phyloP scores from a whole-genome alignment of 805 yeast genomes.

The Kuraishia ogatae region DNA sequence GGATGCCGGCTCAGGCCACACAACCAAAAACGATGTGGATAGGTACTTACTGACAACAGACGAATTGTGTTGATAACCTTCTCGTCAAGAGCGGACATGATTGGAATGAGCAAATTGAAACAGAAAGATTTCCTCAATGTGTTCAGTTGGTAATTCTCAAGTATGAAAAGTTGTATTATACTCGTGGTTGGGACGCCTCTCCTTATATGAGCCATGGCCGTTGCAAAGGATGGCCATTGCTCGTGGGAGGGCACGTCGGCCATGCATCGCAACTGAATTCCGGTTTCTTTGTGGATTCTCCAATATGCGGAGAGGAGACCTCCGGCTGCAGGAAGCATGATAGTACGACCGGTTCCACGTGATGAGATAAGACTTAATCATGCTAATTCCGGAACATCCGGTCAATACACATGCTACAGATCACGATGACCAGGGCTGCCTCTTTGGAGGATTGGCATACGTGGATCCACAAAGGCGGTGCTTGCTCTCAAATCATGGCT shows the following conservation, averaged over 20 bases:
- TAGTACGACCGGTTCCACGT: background rate
- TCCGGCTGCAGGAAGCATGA: background rate
- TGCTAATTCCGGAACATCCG: background rate
- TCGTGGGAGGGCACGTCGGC: background rate
- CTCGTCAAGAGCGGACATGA: conserved; percentile 48
- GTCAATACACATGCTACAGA: background rate
- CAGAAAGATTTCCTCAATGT: background rate
- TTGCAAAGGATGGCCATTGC: background rate
- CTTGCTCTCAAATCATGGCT: no score
- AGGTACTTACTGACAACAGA: conserved; percentile 51
- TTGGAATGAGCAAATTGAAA: background rate
- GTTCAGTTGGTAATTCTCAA: background rate
- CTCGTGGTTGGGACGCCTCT: background rate
- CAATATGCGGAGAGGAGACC: background rate
- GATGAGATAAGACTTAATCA: background rate
- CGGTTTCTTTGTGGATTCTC: background rate
- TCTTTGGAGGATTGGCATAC: background rate
- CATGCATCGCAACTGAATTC: background rate
- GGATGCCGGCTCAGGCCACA: background rate
- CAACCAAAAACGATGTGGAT: background rate
- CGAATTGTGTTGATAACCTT: conserved; percentile 84
- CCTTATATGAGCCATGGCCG: background rate
- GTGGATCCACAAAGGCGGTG: background rate
- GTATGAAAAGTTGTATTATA: background rate
- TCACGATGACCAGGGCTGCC: background rate